Conservation (phyloP, 2,329 filamentous ascomycete species). For the Alternaria panax region DNA sequence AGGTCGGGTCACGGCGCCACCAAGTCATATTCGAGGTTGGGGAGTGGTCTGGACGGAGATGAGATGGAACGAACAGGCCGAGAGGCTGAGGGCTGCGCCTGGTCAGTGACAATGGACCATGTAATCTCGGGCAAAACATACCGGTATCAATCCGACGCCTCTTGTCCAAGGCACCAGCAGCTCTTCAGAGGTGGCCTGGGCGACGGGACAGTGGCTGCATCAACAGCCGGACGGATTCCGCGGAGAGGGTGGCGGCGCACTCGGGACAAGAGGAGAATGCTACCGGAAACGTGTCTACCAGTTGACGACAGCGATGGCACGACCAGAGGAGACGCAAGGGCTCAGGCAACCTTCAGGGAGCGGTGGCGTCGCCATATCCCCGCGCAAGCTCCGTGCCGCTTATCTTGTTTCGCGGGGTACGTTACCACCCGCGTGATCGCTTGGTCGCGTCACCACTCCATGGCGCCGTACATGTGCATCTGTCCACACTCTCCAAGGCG, state of each 20-base stretch:
- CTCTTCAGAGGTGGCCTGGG: conserved; percentile 14
- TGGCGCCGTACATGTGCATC: neutral
- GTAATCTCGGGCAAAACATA: neutral
- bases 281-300: neutral
- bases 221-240: neutral
- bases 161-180: conserved; percentile 11
- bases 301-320: neutral
- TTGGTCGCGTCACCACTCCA: conserved; percentile 21
- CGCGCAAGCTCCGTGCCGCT: conserved; percentile 34
- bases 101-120: neutral
- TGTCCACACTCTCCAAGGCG: neutral
- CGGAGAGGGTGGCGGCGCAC: neutral
- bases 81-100: neutral
- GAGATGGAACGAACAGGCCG: neutral
- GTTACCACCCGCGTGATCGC: conserved; percentile 28
- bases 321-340: neutral
- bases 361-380: conserved; percentile 28
- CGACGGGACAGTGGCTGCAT: conserved; percentile 9
- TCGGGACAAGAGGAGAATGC: neutral
- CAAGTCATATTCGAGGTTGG: conserved; percentile 28
- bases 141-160: conserved; percentile 2
- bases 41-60: neutral
- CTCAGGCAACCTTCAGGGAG: conserved; percentile 12
- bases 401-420: conserved; percentile 39
- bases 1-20: conserved; percentile 42